These are phyloP conservation scores for Microglena sp. DNA, from an alignment of 139 green algal genomes.

Conservation along the genomic window DNA sequence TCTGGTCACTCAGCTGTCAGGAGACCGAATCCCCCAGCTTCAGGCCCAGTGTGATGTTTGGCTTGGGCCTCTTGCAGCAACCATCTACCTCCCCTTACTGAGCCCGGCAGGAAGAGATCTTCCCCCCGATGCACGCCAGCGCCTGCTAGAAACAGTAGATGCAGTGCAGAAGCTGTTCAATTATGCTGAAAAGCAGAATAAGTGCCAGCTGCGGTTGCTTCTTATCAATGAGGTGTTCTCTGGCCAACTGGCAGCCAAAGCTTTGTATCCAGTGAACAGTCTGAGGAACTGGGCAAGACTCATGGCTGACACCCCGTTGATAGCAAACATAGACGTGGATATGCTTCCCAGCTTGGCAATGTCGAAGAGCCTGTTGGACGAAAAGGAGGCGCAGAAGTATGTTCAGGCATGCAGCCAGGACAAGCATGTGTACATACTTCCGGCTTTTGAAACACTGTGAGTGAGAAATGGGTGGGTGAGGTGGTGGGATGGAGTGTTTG, in stretches of 20 bases:
- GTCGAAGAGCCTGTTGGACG: neutral
- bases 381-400: too few relatives aligned
- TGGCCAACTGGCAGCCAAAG: neutral
- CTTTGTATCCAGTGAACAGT: conserved; percentile 18
- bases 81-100: conserved; percentile 24
- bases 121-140: neutral
- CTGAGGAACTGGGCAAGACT: conserved; percentile 29
- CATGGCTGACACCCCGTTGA: conserved; percentile 26
- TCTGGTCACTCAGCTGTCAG: conserved; percentile 29
- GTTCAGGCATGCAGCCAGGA: neutral
- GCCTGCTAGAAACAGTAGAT: neutral
- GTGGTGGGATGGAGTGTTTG: too few relatives aligned
- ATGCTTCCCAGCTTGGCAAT: conserved; percentile 23
- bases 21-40: conserved; percentile 17
- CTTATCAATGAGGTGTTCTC: conserved; percentile 15
- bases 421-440: conserved; percentile 16
- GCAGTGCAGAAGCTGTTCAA: neutral
- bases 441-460: conserved; percentile 18
- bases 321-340: conserved; percentile 40
- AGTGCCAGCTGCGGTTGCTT: conserved; percentile 17
- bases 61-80: conserved; percentile 22
- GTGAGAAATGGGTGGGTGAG: too few relatives aligned
- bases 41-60: conserved; percentile 23
- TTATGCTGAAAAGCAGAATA: neutral
- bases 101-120: too few relatives aligned